These are phyloP conservation scores for Xylaria flabelliformis DNA, from an alignment of 495 filamentous ascomycete species.

Conservation along the genomic window DNA sequence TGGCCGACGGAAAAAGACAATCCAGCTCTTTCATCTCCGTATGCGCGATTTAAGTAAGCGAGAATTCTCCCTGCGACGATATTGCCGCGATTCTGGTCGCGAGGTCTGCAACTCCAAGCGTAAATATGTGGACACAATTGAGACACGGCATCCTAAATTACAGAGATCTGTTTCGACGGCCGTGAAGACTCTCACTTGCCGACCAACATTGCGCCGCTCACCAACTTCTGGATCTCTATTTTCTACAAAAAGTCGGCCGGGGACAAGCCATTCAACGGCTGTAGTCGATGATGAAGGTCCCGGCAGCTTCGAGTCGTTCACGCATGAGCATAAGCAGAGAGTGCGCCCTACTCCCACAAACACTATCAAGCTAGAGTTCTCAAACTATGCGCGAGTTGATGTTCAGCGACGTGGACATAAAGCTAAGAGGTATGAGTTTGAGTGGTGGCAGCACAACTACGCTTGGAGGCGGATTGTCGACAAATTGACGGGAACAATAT, in stretches of 20 bases:
- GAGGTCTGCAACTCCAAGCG: conserved; percentile 88
- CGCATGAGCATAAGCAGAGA: conserved; percentile 44
- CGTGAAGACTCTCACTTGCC: conserved; percentile 68
- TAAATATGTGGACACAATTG: conserved; percentile 64
- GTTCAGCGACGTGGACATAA: conserved; percentile 72
- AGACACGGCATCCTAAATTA: conserved; percentile 49
- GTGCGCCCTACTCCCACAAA: conserved; percentile 65
- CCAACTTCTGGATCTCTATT: conserved; percentile 52
- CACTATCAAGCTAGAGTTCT: conserved; percentile 88
- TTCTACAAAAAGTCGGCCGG: conserved; percentile 49
- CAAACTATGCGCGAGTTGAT: conserved; percentile 95
- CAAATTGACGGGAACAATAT: conserved; percentile 64
- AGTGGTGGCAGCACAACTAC: conserved; percentile 90
- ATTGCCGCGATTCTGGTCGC: conserved; percentile 90
- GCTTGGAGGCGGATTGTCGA: conserved; percentile 79
- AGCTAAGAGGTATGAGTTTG: conserved; percentile 83
- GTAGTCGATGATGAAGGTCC: conserved; percentile 57
- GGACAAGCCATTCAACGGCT: conserved; percentile 49
- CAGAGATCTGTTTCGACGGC: conserved; percentile 79
- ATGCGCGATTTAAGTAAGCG: conserved; percentile 91
- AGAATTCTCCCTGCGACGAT: conserved; percentile 89
- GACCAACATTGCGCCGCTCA: conserved; percentile 60
- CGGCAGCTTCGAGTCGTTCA: conserved; percentile 48
- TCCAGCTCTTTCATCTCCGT: conserved; percentile 91
- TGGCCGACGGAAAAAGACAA: conserved; percentile 64